These are phyloP conservation scores for Candida insectalens DNA, from an alignment of 805 yeast genomes.

Conservation along the genomic window DNA sequence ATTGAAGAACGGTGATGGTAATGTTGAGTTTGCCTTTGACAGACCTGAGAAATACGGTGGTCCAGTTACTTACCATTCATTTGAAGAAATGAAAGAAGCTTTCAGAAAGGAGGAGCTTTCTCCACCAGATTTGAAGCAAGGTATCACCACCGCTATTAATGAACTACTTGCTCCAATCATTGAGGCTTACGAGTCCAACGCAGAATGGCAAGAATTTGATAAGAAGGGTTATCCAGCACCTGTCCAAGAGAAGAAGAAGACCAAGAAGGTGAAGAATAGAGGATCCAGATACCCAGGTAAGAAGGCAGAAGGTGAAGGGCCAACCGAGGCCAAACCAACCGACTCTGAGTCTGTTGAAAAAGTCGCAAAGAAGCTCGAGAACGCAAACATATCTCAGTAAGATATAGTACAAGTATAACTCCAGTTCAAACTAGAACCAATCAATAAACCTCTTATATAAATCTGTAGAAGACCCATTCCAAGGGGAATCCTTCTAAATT, in stretches of 20 bases:
- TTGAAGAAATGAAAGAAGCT: constrained; percentile 63
- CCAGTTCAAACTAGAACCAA: background rate
- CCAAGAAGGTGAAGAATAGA: constrained; percentile 65
- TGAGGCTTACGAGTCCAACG: constrained; percentile 47
- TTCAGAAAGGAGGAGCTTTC: constrained; percentile 66
- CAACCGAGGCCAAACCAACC: too few species aligned
- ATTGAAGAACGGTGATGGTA: constrained; percentile 49
- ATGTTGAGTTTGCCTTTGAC: constrained; percentile 61
- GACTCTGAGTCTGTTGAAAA: too few species aligned
- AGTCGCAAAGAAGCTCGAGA: constrained; percentile 29
- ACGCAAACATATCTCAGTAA: constrained; percentile 29
- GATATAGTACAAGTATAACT: background rate
- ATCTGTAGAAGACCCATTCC: too few species aligned
- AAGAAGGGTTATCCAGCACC: constrained; percentile 79
- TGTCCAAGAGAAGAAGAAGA: constrained; percentile 46
- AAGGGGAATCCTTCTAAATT: too few species aligned
- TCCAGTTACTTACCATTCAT: constrained; percentile 58
- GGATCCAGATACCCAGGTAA: constrained; percentile 87
- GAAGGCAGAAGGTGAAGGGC: constrained; percentile 16
- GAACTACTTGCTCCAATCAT: constrained; percentile 77
- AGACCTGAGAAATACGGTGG: constrained; percentile 99
- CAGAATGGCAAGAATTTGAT: constrained; percentile 69
- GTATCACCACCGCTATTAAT: constrained; percentile 82
- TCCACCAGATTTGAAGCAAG: constrained; percentile 90
- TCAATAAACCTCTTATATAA: too few species aligned